These are phyloP conservation scores for Suillus occidentalis DNA, from an alignment of 768 basidiomycete species.

Conservation along the genomic window DNA sequence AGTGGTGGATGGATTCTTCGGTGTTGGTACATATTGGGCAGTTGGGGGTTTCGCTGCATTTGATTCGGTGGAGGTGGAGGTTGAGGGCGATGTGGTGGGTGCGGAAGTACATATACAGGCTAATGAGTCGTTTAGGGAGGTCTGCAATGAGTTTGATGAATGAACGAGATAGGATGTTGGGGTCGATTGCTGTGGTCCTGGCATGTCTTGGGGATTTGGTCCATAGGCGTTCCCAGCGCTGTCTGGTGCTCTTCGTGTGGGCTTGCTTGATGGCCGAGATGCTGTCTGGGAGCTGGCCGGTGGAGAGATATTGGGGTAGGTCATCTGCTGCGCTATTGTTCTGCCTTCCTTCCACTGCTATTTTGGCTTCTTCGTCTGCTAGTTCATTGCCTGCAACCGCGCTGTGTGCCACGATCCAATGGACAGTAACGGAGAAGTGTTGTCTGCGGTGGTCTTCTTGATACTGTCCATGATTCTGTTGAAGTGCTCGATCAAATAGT, in stretches of 20 bases:
- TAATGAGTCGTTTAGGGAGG: constrained; percentile 16
- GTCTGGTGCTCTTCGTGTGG: not conserved
- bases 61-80: constrained; percentile 31
- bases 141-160: constrained; percentile 6
- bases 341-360: not conserved
- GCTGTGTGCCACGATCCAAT: constrained; percentile 6
- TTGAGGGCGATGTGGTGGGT: constrained; percentile 32
- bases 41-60: constrained; percentile 18
- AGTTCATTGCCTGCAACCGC: not conserved
- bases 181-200: too few relatives aligned
- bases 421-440: not conserved
- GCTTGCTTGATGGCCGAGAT: constrained; percentile 1
- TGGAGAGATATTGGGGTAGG: not conserved
- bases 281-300: not conserved
- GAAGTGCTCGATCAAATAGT: too few relatives aligned
- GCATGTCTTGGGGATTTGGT: constrained; percentile 1
- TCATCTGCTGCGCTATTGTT: not conserved
- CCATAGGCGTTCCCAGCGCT: not conserved
- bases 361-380: constrained; percentile 5
- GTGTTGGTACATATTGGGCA: constrained; percentile 26
- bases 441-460: too few relatives aligned
- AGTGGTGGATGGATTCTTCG: constrained; percentile 33
- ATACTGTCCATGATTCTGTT: too few relatives aligned
- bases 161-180: not conserved
- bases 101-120: constrained; percentile 31